A percentile compares a stretch with the other conserved stretches of the same genome.
Evolutionary conservation across 1,284 basidiomycete genomes (phyloP).

Genomic region (Marasmius sp.): DNA sequence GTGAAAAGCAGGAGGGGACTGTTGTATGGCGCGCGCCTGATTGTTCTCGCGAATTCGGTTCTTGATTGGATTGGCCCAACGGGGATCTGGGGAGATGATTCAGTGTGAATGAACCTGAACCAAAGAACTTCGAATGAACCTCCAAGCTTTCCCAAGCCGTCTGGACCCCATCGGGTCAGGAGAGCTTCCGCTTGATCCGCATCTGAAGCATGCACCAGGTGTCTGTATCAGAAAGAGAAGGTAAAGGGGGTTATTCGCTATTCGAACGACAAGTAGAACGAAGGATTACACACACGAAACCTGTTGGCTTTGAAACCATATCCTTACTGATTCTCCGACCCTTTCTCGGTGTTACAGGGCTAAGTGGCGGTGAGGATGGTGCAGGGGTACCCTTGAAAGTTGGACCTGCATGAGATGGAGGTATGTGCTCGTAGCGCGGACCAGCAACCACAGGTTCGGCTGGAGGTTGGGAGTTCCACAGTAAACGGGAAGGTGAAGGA

Average conservation of each 20-base stretch:
- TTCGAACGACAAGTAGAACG: constrained; percentile 14
- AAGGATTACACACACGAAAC: constrained; percentile 71
- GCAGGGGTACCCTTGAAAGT: constrained; percentile 21
- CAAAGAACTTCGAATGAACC: constrained; percentile 51
- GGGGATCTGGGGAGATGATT: constrained; percentile 62
- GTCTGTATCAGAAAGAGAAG: constrained; percentile 50
- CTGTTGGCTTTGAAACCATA: constrained; percentile 82
- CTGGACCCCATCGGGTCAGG: constrained; percentile 86
- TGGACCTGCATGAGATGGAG: constrained; percentile 16
- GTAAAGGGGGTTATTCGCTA: constrained; percentile 14
- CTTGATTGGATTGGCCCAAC: constrained; percentile 91
- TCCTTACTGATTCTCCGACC: constrained; percentile 76
- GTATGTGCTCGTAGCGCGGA: constrained; percentile 62
- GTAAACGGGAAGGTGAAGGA: constrained; percentile 61
- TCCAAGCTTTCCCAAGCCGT: constrained; percentile 89
- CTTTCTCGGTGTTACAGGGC: constrained; percentile 46
- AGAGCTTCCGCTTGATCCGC: constrained; percentile 90
- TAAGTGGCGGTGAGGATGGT: constrained; percentile 22
- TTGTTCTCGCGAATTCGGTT: constrained; percentile 72
- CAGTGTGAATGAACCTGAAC: constrained; percentile 17
- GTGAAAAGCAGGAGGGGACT: constrained; percentile 70
- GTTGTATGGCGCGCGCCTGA: constrained; percentile 81
- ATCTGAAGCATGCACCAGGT: constrained; percentile 92
- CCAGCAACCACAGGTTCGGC: constrained; percentile 49
- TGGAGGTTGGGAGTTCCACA: constrained; percentile 48